Base-by-base conservation (phyloP, 306 rosid species). In the Fragaria ananassa region DNA sequence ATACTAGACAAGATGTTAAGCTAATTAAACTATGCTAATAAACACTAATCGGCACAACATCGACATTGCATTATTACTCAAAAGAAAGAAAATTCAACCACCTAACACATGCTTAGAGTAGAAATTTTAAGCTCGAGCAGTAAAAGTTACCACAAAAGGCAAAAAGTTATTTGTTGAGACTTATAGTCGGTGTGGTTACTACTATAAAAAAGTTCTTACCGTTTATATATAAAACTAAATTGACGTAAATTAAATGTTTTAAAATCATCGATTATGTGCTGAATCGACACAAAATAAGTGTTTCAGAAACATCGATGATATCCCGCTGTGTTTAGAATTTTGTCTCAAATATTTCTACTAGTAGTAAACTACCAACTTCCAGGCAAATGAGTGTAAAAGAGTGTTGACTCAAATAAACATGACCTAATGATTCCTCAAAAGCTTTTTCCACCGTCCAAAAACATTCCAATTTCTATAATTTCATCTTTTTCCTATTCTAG, bases 341-440 rank as follows among this genome's bases (percentile, higher is more conserved):
- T 14, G 1, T 13, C 39, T 27, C 8, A 2, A 13, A 25, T 3
- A 27, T 23, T 60, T 60, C 18, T 27, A 27, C 4, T 4, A 11
- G 65, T 12, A 12, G 39, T 60, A 12, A 29, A 29, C 67, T 14
- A 5, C 67, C 41, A 5, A 15, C 10, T 61, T 29, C 67, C 10
- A 25, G 27, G 9, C 39, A 13, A 60, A 60, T 11, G 17, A 60
- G 66, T 58, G 1, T 3, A 3, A 6, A 50, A 50, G 6, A 6
- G 29, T 23, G 8, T 53, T 15, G 3, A 73, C 31, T 42, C 78
- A 25, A 60, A 66, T 39, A 45, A 60, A 60, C 58, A 74, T 58
- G 58, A 42, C 56, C 58, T 74, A 45, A 74, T 74, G 78, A 74
- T 74, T 74, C 77, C 69, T n/a, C 31, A 17, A 15, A 14, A 74